A percentile compares a stretch with the other conserved stretches of the same genome.
phyloP scores from a whole-genome alignment of 163 green algal genomes.

The Scenedesmus sp. region DNA sequence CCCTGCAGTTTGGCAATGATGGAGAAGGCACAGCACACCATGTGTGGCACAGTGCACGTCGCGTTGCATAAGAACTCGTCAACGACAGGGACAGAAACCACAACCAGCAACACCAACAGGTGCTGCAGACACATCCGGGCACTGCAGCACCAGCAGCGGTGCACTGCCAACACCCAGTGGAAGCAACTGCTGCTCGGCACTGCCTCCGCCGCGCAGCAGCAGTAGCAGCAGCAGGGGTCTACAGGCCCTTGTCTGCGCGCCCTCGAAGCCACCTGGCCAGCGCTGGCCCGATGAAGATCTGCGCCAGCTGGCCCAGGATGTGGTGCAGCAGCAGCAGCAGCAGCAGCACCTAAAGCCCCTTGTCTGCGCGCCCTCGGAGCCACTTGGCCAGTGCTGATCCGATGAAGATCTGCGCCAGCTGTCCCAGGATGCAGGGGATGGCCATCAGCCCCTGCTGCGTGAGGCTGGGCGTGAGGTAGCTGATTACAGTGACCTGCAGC shows the following conservation, averaged over 20 bases:
- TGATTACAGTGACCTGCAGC: constrained; percentile 66
- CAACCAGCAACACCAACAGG: no score
- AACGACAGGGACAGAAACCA: no score
- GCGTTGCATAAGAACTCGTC: no score
- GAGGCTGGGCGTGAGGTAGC: constrained; percentile 60
- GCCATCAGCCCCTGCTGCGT: constrained; percentile 60
- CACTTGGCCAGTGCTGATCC: constrained; percentile 51
- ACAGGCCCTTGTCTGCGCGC: constrained; percentile 9
- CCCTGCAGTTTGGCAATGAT: no score
- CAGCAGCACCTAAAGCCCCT: not conserved
- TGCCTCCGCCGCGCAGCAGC: no score
- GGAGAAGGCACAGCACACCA: no score
- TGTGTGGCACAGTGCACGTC: no score
- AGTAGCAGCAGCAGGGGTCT: not conserved
- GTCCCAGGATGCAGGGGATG: constrained; percentile 62
- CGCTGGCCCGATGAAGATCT: constrained; percentile 66
- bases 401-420: constrained; percentile 69
- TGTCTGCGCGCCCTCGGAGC: constrained; percentile 18
- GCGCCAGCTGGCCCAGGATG: constrained; percentile 56
- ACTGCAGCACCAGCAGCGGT: no score
- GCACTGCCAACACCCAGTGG: no score
- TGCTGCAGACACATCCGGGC: no score
- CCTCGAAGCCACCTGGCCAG: constrained; percentile 40
- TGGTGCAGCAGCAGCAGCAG: not conserved
- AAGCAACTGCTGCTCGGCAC: not conserved